Conservation (phyloP, 2,329 filamentous ascomycete genomes). For the Volutella citrinella region DNA sequence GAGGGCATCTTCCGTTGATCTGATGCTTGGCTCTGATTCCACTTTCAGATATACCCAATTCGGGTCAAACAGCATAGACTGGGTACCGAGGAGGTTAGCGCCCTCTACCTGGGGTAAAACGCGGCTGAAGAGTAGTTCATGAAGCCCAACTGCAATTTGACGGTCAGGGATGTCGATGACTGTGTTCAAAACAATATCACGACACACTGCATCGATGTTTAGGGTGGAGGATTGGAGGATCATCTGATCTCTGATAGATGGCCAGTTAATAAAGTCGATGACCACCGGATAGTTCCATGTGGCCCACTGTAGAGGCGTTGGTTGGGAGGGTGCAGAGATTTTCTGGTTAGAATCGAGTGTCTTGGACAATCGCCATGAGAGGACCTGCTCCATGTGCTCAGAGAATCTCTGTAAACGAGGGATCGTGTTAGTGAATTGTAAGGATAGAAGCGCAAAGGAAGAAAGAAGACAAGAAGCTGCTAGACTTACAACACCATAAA, state of each 20-base stretch:
- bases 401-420: background rate
- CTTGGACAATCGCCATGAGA: constrained; percentile 3
- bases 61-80: constrained; percentile 2
- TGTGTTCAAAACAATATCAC: constrained; percentile 5
- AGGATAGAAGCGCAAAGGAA: too few species aligned
- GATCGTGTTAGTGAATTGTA: too few species aligned
- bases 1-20: constrained; percentile 1
- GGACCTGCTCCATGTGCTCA: constrained; percentile 5
- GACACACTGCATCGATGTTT: constrained; percentile 4
- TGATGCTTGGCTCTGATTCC: background rate
- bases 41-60: constrained; percentile 4
- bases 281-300: constrained; percentile 1
- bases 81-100: background rate
- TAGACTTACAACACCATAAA: constrained; percentile 5
- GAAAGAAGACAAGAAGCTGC: too few species aligned
- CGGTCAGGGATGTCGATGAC: constrained; percentile 2
- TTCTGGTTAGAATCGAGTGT: background rate
- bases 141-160: constrained; percentile 1
- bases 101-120: constrained; percentile 1
- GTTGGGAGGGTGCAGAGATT: constrained; percentile 2
- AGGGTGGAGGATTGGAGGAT: constrained; percentile 1
- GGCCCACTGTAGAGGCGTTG: constrained; percentile 4
- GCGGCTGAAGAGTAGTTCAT: constrained; percentile 3
- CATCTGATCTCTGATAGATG: constrained; percentile 5
- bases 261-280: constrained; percentile 9